Percentiles rank a stretch among this genome's conserved stretches.
These are phyloP conservation scores for Rhinocladiella similis DNA, from an alignment of 2,329 filamentous ascomycete species.

Conservation along the genomic window DNA sequence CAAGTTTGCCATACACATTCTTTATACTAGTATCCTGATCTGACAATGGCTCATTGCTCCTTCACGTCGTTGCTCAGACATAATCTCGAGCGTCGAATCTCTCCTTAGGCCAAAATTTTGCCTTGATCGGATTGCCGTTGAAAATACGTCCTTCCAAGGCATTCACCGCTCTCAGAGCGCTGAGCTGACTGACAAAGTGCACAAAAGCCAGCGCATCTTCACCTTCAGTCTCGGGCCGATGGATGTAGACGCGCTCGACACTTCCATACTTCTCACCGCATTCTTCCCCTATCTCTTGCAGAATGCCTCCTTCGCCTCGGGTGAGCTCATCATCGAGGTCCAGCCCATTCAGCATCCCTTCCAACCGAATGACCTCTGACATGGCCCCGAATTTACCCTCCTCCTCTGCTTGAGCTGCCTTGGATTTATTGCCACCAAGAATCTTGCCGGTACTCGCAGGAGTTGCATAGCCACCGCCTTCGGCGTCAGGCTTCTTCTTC, in stretches of 20 bases:
- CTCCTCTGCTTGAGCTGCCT: slow-evolving; percentile 53
- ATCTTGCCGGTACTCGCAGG: slow-evolving; percentile 74
- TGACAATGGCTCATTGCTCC: no score
- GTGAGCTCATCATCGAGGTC: slow-evolving; percentile 77
- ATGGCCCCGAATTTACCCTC: slow-evolving; percentile 67
- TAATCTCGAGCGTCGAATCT: slow-evolving; percentile 64
- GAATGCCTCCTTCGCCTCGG: slow-evolving; percentile 61
- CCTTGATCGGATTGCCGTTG: slow-evolving; percentile 80
- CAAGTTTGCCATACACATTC: no score
- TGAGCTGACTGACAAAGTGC: slow-evolving; percentile 84
- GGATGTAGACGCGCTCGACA: slow-evolving; percentile 75
- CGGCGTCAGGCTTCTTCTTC: slow-evolving; percentile 73
- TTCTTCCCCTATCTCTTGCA: slow-evolving; percentile 94
- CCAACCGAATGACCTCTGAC: slow-evolving; percentile 78
- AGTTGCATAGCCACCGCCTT: slow-evolving; percentile 75
- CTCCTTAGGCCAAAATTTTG: slow-evolving; percentile 77
- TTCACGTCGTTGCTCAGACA: slow-evolving; percentile 2
- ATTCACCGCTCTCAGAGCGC: slow-evolving; percentile 84
- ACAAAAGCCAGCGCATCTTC: slow-evolving; percentile 74
- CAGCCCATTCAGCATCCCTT: slow-evolving; percentile 84
- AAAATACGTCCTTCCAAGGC: slow-evolving; percentile 85
- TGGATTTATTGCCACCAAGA: slow-evolving; percentile 61
- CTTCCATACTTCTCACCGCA: slow-evolving; percentile 86
- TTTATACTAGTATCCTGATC: no score
- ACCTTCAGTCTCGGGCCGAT: slow-evolving; percentile 38